phyloP scores from a whole-genome alignment of 2,329 filamentous ascomycete species.

The Penicillium psychrosexuale region DNA sequence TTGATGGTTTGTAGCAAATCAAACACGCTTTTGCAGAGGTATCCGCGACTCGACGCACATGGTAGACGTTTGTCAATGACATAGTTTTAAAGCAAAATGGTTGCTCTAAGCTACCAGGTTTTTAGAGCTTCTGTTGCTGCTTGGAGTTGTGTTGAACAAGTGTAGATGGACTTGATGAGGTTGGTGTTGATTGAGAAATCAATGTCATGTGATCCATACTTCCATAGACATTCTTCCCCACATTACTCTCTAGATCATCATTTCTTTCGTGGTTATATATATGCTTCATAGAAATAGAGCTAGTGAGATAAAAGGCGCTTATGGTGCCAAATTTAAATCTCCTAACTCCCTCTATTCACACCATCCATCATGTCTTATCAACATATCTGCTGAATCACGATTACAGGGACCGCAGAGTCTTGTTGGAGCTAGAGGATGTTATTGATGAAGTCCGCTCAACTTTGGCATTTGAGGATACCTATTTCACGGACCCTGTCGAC shows the following conservation, averaged over 20 bases:
- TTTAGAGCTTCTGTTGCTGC: not conserved
- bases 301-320: no score
- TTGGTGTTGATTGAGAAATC: conserved; percentile 1
- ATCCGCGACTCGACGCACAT: conserved; percentile 82
- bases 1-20: conserved; percentile 85
- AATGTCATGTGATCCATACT: conserved; percentile 21
- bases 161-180: conserved; percentile 5
- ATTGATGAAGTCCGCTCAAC: not conserved
- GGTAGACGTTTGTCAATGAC: conserved; percentile 70
- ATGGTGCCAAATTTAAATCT: no score
- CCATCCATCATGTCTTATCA: not conserved
- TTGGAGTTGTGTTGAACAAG: not conserved
- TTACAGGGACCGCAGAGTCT: not conserved
- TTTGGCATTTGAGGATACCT: no score
- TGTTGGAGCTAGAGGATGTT: not conserved
- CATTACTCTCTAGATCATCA: no score
- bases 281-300: no score
- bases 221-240: not conserved
- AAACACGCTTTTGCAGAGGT: conserved; percentile 79
- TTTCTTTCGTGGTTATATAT: no score
- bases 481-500: no score
- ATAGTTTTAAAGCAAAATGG: conserved; percentile 9
- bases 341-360: not conserved
- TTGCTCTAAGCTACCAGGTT: no score
- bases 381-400: not conserved